Percentiles rank a stretch among this genome's conserved stretches.
phyloP scores from a whole-genome alignment of 257 asterid species.

The Anisodus acutangulus region DNA sequence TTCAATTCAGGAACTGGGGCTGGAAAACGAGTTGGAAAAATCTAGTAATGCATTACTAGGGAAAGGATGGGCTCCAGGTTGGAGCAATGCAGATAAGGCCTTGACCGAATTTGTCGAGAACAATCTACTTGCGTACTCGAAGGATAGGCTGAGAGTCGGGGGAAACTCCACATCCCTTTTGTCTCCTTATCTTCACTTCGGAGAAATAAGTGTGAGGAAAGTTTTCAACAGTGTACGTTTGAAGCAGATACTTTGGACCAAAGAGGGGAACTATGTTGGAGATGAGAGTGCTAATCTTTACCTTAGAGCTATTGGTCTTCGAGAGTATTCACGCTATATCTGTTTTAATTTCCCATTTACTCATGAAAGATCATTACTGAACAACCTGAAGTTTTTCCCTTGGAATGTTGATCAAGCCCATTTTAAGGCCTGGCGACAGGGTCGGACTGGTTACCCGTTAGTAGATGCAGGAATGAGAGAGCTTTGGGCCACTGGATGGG shows the following conservation, averaged over 20 bases:
- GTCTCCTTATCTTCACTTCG: slow-evolving; percentile 86
- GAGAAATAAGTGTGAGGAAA: slow-evolving; percentile 79
- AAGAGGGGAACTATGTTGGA: slow-evolving; percentile 57
- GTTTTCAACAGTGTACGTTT: slow-evolving; percentile 58
- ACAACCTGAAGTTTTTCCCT: slow-evolving; percentile 70
- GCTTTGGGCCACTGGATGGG: slow-evolving; percentile 98
- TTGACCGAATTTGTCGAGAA: slow-evolving; percentile 65
- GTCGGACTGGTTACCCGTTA: slow-evolving; percentile 86
- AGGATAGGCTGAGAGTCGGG: slow-evolving; percentile 60
- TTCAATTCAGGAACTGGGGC: slow-evolving; percentile 66
- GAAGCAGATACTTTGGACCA: slow-evolving; percentile 72
- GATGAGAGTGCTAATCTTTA: slow-evolving; percentile 61
- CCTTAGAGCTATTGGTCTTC: slow-evolving; percentile 72
- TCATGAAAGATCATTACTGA: slow-evolving; percentile 69
- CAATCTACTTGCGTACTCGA: slow-evolving; percentile 70
- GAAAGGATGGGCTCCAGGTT: slow-evolving; percentile 91
- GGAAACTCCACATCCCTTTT: slow-evolving; percentile 82
- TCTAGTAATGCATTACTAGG: slow-evolving; percentile 84
- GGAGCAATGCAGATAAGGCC: slow-evolving; percentile 82
- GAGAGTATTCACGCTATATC: slow-evolving; percentile 90
- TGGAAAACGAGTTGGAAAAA: slow-evolving; percentile 83
- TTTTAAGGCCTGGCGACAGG: slow-evolving; percentile 94
- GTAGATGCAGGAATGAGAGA: slow-evolving; percentile 98
- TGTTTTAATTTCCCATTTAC: slow-evolving; percentile 91
- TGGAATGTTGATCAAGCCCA: slow-evolving; percentile 67